Evolutionary conservation across 495 filamentous ascomycete genomes (phyloP), one percentile per base, ranked within the genome.

Genomic region (Hamigera avellanea): DNA sequence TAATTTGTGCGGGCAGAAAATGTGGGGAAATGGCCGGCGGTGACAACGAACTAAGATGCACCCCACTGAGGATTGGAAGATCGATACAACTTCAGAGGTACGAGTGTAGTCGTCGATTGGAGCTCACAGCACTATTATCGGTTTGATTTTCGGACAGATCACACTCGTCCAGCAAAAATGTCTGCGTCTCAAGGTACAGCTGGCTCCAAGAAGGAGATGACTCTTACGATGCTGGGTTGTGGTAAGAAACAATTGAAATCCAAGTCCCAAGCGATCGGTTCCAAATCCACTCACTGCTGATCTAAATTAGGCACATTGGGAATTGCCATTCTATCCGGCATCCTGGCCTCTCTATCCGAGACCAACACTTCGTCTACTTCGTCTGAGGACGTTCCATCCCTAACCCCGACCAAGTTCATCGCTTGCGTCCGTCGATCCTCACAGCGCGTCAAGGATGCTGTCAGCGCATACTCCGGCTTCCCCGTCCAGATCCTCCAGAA

Each of bases 291-390:
- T 30, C n/a, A 13, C 27, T 30, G 30, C 14, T 14, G 17, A 32
- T 16, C 17, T 9, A 14, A 8, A 32, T 32, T 17, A 64, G 83
- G 85, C 35, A 89, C 83, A 14, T 78, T 93, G 72, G 86, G 85
- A 32, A 80, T 83, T 30, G 81, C 85, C 25, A 86, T 93, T 45
- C 72, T 91, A 33, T 82, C 77, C 5, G 85, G 85, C 32, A 83
- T 93, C 45, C 75, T 88, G 33, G 54, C 69, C 36, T 80, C 81
- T 12, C 64, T 88, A 23, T 42, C 46, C 14, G 43, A 42, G n/a
- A 37, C 28, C 9, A 33, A 32, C 26, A 6, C 19, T n/a, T 18
- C 13, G 17, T 32, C 30, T 16, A 10, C 30, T 2, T 32, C 30
- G 6, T 32, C 26, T 34, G 66, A 73, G 28, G 48, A 49, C 15